These are phyloP conservation scores for Geotrichum armillariae DNA, from an alignment of 1,139 yeast genomes.

Conservation along the genomic window DNA sequence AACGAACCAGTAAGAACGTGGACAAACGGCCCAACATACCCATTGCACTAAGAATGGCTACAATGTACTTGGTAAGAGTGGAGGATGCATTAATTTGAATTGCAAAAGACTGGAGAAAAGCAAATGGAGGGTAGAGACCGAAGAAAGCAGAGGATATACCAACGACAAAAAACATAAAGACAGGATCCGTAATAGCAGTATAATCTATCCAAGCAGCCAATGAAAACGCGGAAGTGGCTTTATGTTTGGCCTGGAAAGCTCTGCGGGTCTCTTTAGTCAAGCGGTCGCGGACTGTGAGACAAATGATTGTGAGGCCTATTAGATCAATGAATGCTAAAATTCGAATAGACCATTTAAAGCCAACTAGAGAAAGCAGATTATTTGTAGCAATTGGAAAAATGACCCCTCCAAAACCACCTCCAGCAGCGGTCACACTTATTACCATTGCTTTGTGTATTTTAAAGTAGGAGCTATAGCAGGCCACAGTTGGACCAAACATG, in stretches of 20 bases:
- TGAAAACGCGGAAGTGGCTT: conserved; percentile 5
- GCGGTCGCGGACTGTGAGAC: conserved; percentile 7
- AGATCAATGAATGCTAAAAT: conserved; percentile 33
- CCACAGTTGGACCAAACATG: conserved; percentile 16
- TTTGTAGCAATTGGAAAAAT: conserved; percentile 45
- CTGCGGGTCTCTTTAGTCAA: conserved; percentile 9
- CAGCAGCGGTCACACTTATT: conserved; percentile 54
- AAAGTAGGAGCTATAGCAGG: conserved; percentile 36
- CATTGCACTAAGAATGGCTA: conserved; percentile 10
- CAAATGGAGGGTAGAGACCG: conserved; percentile 13
- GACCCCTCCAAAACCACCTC: conserved; percentile 62
- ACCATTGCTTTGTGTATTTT: conserved; percentile 53
- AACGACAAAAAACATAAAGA: conserved; percentile 14
- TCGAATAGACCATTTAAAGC: conserved; percentile 51
- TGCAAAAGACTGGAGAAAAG: conserved; percentile 18
- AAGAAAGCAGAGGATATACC: conserved; percentile 13
- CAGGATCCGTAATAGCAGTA: conserved; percentile 17
- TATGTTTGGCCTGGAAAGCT: not conserved
- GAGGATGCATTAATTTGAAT: conserved; percentile 1
- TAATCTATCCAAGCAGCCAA: conserved; percentile 11
- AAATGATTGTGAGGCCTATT: not conserved
- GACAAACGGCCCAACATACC: conserved; percentile 12
- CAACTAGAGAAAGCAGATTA: conserved; percentile 41
- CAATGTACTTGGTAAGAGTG: conserved; percentile 6
- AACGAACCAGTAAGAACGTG: conserved; percentile 9